Conservation (phyloP, 2,329 filamentous ascomycete genomes). For the Fusarium irregulare region DNA sequence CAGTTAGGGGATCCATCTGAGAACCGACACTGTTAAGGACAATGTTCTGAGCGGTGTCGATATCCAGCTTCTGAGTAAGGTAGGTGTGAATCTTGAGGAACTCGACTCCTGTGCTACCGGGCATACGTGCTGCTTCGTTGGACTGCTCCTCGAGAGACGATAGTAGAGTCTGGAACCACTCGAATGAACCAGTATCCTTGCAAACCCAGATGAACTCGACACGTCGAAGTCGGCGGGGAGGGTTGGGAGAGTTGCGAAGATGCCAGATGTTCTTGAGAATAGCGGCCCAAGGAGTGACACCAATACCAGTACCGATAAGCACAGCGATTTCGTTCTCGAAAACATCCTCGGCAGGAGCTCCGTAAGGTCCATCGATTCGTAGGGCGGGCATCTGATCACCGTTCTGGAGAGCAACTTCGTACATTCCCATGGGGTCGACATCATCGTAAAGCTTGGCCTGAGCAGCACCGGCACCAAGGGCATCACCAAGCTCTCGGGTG, state of each 20-base stretch:
- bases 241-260: conserved; percentile 88
- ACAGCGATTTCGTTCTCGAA: conserved; percentile 93
- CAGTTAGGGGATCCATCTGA: conserved; percentile 88
- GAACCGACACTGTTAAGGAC: conserved; percentile 94
- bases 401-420: conserved; percentile 94
- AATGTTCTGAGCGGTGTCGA: conserved; percentile 95
- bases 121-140: conserved; percentile 72
- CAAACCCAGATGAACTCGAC: conserved; percentile 99
- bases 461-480: conserved; percentile 88
- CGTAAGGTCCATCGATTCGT: conserved; percentile 94
- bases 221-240: conserved; percentile 86
- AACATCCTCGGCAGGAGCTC: conserved; percentile 96
- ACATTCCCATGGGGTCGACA: conserved; percentile 95
- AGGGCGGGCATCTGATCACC: conserved; percentile 91
- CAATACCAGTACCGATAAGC: conserved; percentile 86
- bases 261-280: conserved; percentile 99
- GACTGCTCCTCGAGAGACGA: conserved; percentile 91
- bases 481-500: conserved; percentile 91
- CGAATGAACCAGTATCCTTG: conserved; percentile 93
- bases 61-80: conserved; percentile 91
- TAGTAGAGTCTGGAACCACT: conserved; percentile 97
- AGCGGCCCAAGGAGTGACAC: conserved; percentile 86
- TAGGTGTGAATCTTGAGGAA: conserved; percentile 99
- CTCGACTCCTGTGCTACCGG: conserved; percentile 76
- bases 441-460: conserved; percentile 91